These are phyloP conservation scores for Mycena sanguinolenta DNA, from an alignment of 768 basidiomycete species.

Conservation along the genomic window DNA sequence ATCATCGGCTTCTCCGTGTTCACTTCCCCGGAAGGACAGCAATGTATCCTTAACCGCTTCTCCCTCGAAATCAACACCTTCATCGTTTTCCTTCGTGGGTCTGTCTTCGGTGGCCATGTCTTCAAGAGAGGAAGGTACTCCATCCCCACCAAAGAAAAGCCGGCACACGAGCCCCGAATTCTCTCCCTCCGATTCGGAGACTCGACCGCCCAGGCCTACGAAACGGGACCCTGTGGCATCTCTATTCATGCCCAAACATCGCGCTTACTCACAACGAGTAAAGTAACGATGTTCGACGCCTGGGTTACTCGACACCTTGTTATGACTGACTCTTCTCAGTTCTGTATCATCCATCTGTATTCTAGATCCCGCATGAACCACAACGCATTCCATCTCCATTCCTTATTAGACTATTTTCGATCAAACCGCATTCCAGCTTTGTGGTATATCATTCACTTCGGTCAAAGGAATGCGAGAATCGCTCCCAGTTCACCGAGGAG, in stretches of 20 bases:
- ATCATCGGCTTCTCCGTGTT: conserved; percentile 19
- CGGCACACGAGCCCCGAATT: conserved; percentile 16
- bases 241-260: conserved; percentile 43
- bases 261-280: conserved; percentile 30
- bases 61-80: conserved; percentile 16
- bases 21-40: conserved; percentile 10
- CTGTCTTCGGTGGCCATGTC: conserved; percentile 24
- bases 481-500: neutral
- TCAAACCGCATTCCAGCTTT: conserved; percentile 12
- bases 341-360: conserved; percentile 27
- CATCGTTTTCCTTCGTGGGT: conserved; percentile 13
- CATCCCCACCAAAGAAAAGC: conserved; percentile 28
- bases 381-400: neutral
- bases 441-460: neutral
- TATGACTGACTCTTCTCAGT: conserved; percentile 1
- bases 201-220: conserved; percentile 52
- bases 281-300: conserved; percentile 12
- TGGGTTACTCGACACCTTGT: neutral
- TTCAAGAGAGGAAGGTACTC: conserved; percentile 6
- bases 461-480: no score
- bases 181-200: conserved; percentile 32
- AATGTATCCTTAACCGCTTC: conserved; percentile 17
- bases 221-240: conserved; percentile 76
- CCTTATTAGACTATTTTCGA: conserved; percentile 19
- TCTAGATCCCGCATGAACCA: conserved; percentile 18